phyloP scores from a whole-genome alignment of 768 basidiomycete genomes.

The Tephrocybe rancida region DNA sequence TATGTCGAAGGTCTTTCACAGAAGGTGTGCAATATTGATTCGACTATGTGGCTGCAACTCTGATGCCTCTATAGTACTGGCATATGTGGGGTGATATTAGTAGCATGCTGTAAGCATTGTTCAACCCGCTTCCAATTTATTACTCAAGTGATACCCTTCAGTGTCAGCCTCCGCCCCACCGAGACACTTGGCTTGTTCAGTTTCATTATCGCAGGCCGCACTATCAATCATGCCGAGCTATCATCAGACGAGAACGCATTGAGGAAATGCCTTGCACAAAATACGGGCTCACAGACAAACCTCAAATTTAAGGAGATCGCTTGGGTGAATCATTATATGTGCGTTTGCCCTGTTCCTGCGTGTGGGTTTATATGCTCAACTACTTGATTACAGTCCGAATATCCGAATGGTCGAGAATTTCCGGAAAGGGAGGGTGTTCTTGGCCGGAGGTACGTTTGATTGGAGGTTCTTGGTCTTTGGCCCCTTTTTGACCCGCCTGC shows the following conservation, averaged over 20 bases:
- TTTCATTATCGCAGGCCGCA: slow-evolving; percentile 28
- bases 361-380: slow-evolving; percentile 15
- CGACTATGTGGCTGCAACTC: neutral
- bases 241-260: slow-evolving; percentile 34
- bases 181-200: slow-evolving; percentile 31
- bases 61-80: slow-evolving; percentile 35
- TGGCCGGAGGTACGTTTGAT: slow-evolving; percentile 43
- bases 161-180: slow-evolving; percentile 34
- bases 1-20: slow-evolving; percentile 39
- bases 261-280: slow-evolving; percentile 20
- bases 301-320: slow-evolving; percentile 27
- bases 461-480: neutral
- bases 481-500: neutral
- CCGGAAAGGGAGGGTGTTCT: slow-evolving; percentile 42
- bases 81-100: slow-evolving; percentile 48
- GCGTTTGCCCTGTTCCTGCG: neutral
- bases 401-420: slow-evolving; percentile 50
- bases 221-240: slow-evolving; percentile 21
- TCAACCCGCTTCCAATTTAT: neutral
- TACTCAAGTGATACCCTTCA: neutral
- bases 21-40: slow-evolving; percentile 30
- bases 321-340: slow-evolving; percentile 32
- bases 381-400: slow-evolving; percentile 36
- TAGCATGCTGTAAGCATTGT: slow-evolving; percentile 30
- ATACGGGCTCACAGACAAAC: slow-evolving; percentile 21